Percentiles rank a stretch among this genome's conserved stretches.
These are phyloP conservation scores for Rubroboletus pulcherrimus DNA, from an alignment of 768 basidiomycete genomes.

Conservation along the genomic window DNA sequence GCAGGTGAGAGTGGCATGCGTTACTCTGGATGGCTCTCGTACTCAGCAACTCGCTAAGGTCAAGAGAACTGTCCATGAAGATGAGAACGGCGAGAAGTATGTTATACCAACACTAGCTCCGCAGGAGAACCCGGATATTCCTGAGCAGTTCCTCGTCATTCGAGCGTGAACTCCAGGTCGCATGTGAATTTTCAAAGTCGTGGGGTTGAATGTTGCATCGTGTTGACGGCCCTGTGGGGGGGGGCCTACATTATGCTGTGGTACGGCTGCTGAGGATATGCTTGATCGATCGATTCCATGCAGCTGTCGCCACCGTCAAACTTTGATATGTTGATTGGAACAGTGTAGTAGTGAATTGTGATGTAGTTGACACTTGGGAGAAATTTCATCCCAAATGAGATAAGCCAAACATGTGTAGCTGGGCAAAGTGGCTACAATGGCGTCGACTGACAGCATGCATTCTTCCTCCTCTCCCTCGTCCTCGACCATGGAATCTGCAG, in stretches of 20 bases:
- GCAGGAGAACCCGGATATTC: conserved; percentile 64
- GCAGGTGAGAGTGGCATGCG: conserved; percentile 45
- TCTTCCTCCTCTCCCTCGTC: neutral
- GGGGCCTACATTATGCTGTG: neutral
- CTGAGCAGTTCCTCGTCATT: conserved; percentile 70
- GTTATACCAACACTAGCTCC: conserved; percentile 40
- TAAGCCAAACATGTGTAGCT: conserved; percentile 33
- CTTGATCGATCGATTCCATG: neutral
- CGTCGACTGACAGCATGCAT: neutral
- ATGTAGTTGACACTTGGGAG: neutral
- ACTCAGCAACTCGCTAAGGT: conserved; percentile 37
- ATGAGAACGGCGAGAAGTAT: conserved; percentile 38
- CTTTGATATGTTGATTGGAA: neutral
- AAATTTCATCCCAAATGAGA: conserved; percentile 1
- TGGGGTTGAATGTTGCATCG: neutral
- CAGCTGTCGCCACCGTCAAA: neutral
- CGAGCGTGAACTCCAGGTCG: conserved; percentile 27
- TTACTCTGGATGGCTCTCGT: neutral
- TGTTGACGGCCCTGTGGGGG: neutral
- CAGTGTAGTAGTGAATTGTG: neutral
- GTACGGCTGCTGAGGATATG: neutral
- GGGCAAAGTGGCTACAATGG: conserved; percentile 13
- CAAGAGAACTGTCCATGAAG: conserved; percentile 34
- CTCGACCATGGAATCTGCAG: conserved; percentile 24
- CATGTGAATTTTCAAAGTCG: neutral